These are phyloP conservation scores for Imleria badia DNA, from an alignment of 768 basidiomycete genomes.

Conservation along the genomic window DNA sequence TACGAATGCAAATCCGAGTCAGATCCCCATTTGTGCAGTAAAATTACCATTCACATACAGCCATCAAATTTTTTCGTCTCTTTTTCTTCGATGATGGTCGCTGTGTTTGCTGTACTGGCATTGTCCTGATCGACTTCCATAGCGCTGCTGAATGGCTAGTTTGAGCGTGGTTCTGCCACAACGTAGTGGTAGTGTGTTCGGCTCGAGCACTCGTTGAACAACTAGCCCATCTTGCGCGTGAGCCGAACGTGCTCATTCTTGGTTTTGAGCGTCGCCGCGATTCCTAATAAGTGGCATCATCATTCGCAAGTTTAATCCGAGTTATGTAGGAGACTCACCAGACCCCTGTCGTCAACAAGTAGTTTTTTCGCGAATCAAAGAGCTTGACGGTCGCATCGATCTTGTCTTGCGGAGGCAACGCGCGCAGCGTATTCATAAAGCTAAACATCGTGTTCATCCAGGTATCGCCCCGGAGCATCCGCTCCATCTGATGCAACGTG, in stretches of 20 bases:
- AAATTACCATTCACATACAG: background rate
- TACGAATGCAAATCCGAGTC: background rate
- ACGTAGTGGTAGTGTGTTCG: background rate
- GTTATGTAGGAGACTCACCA: conserved; percentile 5
- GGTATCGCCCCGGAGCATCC: conserved; percentile 2
- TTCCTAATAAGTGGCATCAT: conserved; percentile 1
- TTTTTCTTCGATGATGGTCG: too few species aligned
- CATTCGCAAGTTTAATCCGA: background rate
- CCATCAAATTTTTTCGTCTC: background rate
- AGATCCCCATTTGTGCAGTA: background rate
- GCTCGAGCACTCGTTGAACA: too few species aligned
- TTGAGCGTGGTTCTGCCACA: background rate
- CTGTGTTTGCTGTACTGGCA: too few species aligned
- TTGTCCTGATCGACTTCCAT: too few species aligned
- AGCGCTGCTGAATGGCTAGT: background rate
- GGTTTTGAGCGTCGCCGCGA: background rate
- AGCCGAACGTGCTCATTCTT: background rate
- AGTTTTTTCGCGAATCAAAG: background rate
- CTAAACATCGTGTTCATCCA: background rate
- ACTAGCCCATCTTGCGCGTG: background rate
- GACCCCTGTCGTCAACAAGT: conserved; percentile 2
- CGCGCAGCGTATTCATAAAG: background rate
- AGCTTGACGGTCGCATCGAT: background rate
- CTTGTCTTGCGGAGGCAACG: background rate
- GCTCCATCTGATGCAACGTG: conserved; percentile 6